Evolutionary conservation across 2,329 filamentous ascomycete genomes (phyloP).

Genomic region (Boeremia exigua): DNA sequence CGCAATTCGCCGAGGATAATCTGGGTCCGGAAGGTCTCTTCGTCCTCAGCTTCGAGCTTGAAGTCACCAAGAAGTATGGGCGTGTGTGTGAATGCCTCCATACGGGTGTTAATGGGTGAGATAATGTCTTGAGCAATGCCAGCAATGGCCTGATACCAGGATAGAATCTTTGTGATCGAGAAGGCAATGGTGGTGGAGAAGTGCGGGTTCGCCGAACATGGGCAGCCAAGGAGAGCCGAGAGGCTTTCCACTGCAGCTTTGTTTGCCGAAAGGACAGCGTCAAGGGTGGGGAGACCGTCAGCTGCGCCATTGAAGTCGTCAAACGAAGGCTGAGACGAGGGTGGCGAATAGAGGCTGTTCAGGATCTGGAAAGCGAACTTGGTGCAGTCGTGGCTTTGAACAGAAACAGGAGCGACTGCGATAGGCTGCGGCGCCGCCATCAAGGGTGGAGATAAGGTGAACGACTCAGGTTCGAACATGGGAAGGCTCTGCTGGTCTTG

Average conservation of each 20-base stretch:
- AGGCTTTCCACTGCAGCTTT: constrained; percentile 44
- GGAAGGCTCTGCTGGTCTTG: constrained; percentile 33
- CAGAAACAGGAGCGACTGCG: constrained; percentile 30
- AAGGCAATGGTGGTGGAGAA: constrained; percentile 47
- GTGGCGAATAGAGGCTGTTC: constrained; percentile 42
- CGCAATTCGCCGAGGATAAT: constrained; percentile 42
- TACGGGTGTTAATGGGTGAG: constrained; percentile 30
- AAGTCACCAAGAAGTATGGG: constrained; percentile 34
- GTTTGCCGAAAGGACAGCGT: constrained; percentile 41
- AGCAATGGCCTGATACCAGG: constrained; percentile 46
- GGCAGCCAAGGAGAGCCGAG: constrained; percentile 40
- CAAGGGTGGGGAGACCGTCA: constrained; percentile 38
- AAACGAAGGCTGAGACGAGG: constrained; percentile 30
- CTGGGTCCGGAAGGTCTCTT: constrained; percentile 41
- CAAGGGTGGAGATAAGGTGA: constrained; percentile 12
- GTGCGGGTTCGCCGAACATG: constrained; percentile 46
- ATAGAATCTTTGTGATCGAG: constrained; percentile 45
- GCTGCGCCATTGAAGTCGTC: constrained; percentile 35
- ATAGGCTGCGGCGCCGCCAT: constrained; percentile 38
- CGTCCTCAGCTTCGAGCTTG: constrained; percentile 35
- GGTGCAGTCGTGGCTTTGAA: constrained; percentile 43
- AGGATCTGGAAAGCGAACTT: constrained; percentile 45
- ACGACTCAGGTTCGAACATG: constrained; percentile 14
- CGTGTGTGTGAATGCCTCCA: constrained; percentile 38
- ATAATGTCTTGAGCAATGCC: constrained; percentile 28